phyloP scores from a whole-genome alignment of 2,329 filamentous ascomycete species.

The Colletotrichum sp. region DNA sequence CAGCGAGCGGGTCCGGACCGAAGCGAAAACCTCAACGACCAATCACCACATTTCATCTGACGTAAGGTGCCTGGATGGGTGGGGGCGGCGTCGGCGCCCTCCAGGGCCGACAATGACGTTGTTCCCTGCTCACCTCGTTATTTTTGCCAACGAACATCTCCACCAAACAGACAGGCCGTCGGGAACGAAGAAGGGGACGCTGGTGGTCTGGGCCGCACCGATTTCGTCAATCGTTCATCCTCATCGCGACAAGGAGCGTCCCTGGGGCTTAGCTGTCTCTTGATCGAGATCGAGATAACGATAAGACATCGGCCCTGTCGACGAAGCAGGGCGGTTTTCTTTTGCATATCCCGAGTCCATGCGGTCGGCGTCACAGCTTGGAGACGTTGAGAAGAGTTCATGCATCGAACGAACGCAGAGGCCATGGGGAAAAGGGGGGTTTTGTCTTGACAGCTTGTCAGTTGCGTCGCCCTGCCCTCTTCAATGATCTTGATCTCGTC shows the following conservation, averaged over 20 bases:
- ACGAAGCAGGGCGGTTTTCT: background rate
- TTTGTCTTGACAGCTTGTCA: background rate
- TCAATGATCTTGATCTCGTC: background rate
- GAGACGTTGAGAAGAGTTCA: background rate
- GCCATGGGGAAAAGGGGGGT: background rate
- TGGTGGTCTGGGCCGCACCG: background rate
- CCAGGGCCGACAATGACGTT: background rate
- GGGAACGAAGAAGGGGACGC: background rate
- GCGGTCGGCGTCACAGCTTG: background rate
- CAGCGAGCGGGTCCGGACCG: background rate
- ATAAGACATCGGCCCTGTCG: background rate
- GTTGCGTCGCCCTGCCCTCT: background rate
- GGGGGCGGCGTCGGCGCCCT: background rate
- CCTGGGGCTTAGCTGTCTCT: background rate
- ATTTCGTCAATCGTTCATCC: background rate
- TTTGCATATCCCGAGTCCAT: background rate
- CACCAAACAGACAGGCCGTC: background rate
- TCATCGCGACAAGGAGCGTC: background rate
- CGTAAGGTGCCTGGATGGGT: background rate
- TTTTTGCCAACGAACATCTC: background rate
- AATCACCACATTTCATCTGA: background rate
- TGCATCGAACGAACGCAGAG: background rate
- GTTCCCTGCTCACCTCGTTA: background rate
- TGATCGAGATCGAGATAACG: constrained; percentile 15
- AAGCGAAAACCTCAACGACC: background rate